Evolutionary conservation across 1,284 basidiomycete species (phyloP).

Genomic region (Ceratobasidium sp.): DNA sequence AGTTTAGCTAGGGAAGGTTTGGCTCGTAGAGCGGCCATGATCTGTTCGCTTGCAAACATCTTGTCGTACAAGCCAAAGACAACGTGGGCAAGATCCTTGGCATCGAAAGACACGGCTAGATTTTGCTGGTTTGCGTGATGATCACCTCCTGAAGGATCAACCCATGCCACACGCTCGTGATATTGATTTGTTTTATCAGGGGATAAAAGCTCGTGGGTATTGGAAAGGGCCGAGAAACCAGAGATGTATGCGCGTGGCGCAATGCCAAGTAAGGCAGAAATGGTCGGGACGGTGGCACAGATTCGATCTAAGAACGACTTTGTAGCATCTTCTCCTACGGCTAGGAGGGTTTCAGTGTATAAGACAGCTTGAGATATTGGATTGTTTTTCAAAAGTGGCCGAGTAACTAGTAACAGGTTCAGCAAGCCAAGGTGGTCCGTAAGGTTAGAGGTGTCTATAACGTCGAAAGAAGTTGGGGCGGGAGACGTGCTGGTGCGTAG

Average conservation of each 20-base stretch:
- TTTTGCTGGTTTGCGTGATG: background rate
- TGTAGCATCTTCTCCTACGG: conserved; percentile 12
- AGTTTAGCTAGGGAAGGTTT: background rate
- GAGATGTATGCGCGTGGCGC: conserved; percentile 29
- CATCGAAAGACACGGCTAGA: background rate
- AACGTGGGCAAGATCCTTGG: conserved; percentile 1
- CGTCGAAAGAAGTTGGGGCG: conserved; percentile 8
- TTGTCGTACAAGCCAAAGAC: conserved; percentile 12
- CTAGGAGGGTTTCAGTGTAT: conserved; percentile 21
- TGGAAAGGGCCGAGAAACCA: conserved; percentile 8
- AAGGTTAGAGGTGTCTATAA: conserved; percentile 38
- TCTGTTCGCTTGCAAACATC: conserved; percentile 55
- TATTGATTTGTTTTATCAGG: background rate
- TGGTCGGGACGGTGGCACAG: conserved; percentile 27
- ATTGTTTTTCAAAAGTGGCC: conserved; percentile 18
- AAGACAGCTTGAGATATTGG: conserved; percentile 24
- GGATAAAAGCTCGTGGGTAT: conserved; percentile 14
- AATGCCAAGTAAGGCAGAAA: conserved; percentile 5
- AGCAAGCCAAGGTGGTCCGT: conserved; percentile 30
- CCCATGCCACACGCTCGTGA: conserved; percentile 39
- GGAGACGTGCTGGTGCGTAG: background rate
- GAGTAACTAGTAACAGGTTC: conserved; percentile 17
- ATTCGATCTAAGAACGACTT: conserved; percentile 8
- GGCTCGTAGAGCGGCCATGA: conserved; percentile 44
- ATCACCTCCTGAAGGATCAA: conserved; percentile 26